Evolutionary conservation across 192 early-diverging fungal species (phyloP).

Genomic region (Thoreauomyces humboldtii): DNA sequence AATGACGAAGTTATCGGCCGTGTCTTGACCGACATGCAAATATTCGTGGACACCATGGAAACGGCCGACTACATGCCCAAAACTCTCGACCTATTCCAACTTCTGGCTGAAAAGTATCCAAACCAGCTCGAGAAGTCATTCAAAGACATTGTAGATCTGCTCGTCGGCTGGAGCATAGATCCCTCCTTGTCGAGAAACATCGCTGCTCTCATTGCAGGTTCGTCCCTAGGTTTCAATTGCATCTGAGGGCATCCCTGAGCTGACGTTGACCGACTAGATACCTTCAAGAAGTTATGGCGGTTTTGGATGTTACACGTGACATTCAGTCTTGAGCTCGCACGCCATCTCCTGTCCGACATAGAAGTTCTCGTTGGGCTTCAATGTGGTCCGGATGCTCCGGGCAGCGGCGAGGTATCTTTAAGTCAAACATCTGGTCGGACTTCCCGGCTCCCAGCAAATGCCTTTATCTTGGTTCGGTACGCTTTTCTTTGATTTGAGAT

Average conservation of each 20-base stretch:
- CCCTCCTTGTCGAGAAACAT: constrained; percentile 37
- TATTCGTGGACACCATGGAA: constrained; percentile 37
- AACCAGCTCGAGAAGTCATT: constrained; percentile 30
- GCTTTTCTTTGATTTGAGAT: neutral
- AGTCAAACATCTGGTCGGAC: neutral
- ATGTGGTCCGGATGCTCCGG: constrained; percentile 3
- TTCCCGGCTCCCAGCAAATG: constrained; percentile 1
- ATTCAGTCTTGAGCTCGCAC: constrained; percentile 51
- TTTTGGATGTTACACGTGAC: constrained; percentile 47
- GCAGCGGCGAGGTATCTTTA: neutral
- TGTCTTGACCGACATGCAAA: constrained; percentile 31
- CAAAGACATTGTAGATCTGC: constrained; percentile 58
- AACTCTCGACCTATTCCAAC: constrained; percentile 34
- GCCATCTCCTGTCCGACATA: constrained; percentile 55
- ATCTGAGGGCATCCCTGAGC: neutral
- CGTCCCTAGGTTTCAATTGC: neutral
- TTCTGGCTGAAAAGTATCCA: constrained; percentile 34
- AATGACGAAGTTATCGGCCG: neutral
- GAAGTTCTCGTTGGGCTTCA: constrained; percentile 22
- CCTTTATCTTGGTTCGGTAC: neutral
- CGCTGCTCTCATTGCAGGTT: constrained; percentile 49
- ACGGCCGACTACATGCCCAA: constrained; percentile 31
- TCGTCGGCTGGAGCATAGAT: constrained; percentile 72
- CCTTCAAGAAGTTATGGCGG: constrained; percentile 38
- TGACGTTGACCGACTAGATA: constrained; percentile 21